These are phyloP conservation scores for Solanum paucissectum DNA, from an alignment of 257 asterid genomes.

Conservation along the genomic window DNA sequence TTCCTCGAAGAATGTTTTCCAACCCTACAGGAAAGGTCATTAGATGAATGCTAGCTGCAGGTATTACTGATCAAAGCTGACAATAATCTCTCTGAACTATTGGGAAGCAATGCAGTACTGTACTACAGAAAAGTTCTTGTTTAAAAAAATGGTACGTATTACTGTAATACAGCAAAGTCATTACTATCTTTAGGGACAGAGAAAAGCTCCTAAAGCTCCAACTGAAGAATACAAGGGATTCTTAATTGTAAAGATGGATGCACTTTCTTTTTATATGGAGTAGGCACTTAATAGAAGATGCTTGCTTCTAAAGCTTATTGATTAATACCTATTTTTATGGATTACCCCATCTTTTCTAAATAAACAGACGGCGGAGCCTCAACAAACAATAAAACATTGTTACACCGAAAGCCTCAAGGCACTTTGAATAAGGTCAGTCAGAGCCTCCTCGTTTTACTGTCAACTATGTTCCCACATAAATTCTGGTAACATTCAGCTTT, in stretches of 20 bases:
- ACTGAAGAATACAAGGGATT: background rate
- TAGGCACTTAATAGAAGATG: background rate
- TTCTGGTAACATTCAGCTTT: background rate
- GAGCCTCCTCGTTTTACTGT: background rate
- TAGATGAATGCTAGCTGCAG: conserved; percentile 2
- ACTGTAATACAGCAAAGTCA: background rate
- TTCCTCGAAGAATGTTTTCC: conserved; percentile 96
- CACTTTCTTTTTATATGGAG: background rate
- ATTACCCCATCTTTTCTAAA: background rate
- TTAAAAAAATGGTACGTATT: background rate
- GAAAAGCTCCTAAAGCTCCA: background rate
- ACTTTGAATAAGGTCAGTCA: background rate
- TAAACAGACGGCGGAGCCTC: background rate
- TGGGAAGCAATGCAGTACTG: conserved; percentile 1
- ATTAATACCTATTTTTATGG: background rate
- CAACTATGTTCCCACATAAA: background rate
- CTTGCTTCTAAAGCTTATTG: background rate
- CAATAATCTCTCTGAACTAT: background rate
- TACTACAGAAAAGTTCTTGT: background rate
- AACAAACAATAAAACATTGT: background rate
- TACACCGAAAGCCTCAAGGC: background rate
- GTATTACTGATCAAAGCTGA: background rate
- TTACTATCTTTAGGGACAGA: background rate
- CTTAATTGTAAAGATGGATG: background rate
- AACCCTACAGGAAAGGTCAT: conserved; percentile 52